phyloP scores from a whole-genome alignment of 2,329 filamentous ascomycete species.

The Fusarium clavum region DNA sequence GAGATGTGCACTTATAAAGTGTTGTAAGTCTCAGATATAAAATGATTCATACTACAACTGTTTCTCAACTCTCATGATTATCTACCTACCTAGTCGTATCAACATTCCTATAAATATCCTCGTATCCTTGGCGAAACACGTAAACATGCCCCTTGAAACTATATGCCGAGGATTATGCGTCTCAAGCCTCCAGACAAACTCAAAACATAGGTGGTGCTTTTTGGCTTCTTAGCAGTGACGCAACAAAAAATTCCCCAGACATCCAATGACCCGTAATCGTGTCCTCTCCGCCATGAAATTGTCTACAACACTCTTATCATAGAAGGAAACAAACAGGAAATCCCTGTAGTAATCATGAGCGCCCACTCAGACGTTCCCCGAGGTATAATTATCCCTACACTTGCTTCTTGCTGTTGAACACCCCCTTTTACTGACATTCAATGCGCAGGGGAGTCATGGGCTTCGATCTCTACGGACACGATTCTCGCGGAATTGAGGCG shows the following conservation, averaged over 20 bases:
- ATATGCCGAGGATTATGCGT: constrained; percentile 47
- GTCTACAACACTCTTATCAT: constrained; percentile 30
- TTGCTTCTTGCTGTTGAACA: neutral
- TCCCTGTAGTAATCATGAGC: constrained; percentile 35
- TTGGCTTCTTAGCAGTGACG: constrained; percentile 39
- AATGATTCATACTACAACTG: neutral
- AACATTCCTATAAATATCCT: constrained; percentile 3
- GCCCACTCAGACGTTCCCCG: constrained; percentile 28
- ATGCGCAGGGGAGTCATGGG: constrained; percentile 54
- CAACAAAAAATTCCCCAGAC: constrained; percentile 29
- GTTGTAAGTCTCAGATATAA: neutral
- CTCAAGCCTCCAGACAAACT: constrained; percentile 25
- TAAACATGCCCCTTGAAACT: constrained; percentile 29
- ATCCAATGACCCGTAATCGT: constrained; percentile 34
- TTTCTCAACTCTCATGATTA: neutral
- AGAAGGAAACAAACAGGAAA: constrained; percentile 31
- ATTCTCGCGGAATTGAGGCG: constrained; percentile 65
- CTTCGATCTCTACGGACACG: constrained; percentile 63
- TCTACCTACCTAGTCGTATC: neutral
- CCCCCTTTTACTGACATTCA: constrained; percentile 36
- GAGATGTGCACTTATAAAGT: neutral
- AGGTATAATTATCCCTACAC: constrained; percentile 29
- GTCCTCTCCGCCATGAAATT: constrained; percentile 45
- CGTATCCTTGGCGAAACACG: constrained; percentile 12
- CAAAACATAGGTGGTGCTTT: constrained; percentile 36